Percentiles rank a stretch among this genome's conserved stretches.
Evolutionary conservation across 2,329 filamentous ascomycete species (phyloP).

Genomic region (Sporothrix variecibatus): DNA sequence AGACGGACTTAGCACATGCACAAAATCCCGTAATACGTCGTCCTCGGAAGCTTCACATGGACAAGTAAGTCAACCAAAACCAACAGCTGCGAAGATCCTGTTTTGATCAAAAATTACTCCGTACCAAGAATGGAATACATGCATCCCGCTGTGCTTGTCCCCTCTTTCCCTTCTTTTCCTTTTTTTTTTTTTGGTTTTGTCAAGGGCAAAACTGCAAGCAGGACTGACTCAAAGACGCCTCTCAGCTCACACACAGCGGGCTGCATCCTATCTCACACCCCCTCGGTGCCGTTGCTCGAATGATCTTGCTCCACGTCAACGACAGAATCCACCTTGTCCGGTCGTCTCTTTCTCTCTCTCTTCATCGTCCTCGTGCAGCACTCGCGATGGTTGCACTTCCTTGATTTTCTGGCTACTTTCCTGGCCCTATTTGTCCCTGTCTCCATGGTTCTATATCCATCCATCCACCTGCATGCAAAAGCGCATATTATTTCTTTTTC

Average conservation of each 20-base stretch:
- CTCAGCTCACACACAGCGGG: slow-evolving; percentile 7
- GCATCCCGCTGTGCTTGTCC: too few relatives aligned
- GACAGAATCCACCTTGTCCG: slow-evolving; percentile 19
- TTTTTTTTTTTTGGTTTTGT: too few relatives aligned
- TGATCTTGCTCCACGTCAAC: slow-evolving; percentile 24
- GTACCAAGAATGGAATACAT: not conserved
- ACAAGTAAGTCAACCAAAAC: too few relatives aligned
- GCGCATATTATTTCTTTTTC: not conserved
- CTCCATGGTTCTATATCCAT: not conserved
- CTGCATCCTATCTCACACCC: slow-evolving; percentile 6
- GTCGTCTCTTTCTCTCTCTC: not conserved
- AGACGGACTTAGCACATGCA: not conserved
- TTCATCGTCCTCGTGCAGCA: not conserved
- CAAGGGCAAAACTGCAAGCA: not conserved
- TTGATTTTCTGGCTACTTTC: not conserved
- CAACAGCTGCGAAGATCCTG: not conserved
- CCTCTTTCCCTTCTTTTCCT: not conserved
- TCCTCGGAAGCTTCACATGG: not conserved
- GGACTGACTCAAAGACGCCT: not conserved
- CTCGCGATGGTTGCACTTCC: not conserved
- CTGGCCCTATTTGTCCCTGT: not conserved
- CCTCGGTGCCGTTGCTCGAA: slow-evolving; percentile 16
- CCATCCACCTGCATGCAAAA: not conserved
- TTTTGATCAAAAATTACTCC: not conserved
- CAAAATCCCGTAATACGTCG: not conserved